A percentile compares a stretch with the other conserved stretches of the same genome.
These are phyloP conservation scores for Tulasnella sp. DNA, from an alignment of 768 basidiomycete species.

Conservation along the genomic window DNA sequence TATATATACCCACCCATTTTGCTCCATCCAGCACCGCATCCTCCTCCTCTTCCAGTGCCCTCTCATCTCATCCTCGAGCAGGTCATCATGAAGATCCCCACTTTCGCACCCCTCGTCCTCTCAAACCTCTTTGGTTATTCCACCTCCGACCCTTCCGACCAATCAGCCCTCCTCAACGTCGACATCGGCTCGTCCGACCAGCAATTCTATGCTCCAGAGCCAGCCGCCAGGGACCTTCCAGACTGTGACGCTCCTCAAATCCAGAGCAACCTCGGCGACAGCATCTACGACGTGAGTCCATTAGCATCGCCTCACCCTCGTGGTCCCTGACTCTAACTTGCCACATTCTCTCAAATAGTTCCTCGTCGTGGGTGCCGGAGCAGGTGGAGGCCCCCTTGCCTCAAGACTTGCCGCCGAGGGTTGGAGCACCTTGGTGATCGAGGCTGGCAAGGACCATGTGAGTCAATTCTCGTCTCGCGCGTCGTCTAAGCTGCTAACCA, in stretches of 20 bases:
- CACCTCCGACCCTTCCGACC: neutral
- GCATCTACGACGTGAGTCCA: neutral
- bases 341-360: neutral
- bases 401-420: conserved; percentile 14
- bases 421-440: conserved; percentile 3
- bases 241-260: neutral
- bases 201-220: neutral
- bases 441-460: conserved; percentile 17
- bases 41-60: neutral
- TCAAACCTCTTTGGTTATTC: conserved; percentile 3
- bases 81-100: conserved; percentile 7
- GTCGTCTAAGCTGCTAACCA: neutral
- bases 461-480: neutral
- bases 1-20: neutral
- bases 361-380: conserved; percentile 17
- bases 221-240: neutral
- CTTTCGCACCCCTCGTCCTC: neutral
- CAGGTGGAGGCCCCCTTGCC: conserved; percentile 17
- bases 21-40: neutral
- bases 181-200: neutral
- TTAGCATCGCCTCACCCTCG: neutral
- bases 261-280: neutral
- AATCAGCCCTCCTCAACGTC: neutral
- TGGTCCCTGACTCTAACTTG: neutral
- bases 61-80: neutral